Base-by-base conservation (phyloP, 1,284 basidiomycete genomes). In the Sanguinoderma infundibulare region DNA sequence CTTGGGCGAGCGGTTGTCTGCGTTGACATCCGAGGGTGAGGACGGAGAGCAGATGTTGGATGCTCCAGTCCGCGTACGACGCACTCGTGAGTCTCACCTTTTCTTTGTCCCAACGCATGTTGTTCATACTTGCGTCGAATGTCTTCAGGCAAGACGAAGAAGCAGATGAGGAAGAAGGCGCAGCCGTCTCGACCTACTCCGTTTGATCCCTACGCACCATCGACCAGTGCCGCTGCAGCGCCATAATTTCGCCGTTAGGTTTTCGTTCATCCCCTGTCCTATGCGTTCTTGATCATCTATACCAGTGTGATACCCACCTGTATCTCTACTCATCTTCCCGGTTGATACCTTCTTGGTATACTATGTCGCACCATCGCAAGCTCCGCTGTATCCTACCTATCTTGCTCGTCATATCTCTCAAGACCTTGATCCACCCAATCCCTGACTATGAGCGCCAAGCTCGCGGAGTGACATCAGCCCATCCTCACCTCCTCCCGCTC, bases 191-290 rank as follows among this genome's bases (percentile, higher is more conserved):
- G 56, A 10, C 36, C 38, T 10, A 30, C 42, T 3, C 60, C 60
- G 4, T 38, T 58, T 28, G 65, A 66, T n/a, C 65, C 65, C 12
- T 66, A 62, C 22, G 65, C 65, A 2, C 65, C 65, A 24, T 66
- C 62, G 28, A 64, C 60, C 44, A 66, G 65, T 36, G 36, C 49
- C n/a, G n/a, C n/a, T 26, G 62, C 50, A 8, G 53, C 52, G 35
- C 49, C 35, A 14, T 51, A 22, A 20, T 12, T 20, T 51, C 24
- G 24, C 42, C 34, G 30, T 35, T 51, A 7, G 35, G 55, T 35
- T 47, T 42, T 35, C 46, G 12, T 14, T 38, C 20, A 2, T 26
- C 24, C 42, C 24, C 24, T 28, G 7, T 44, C 26, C 15, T 17
- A 51, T 32, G 36, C 46, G 10, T 39, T 14, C 30, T 46, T 12